Evolutionary conservation across 345 rosid species (phyloP), one percentile per base, ranked within the genome.

Genomic region (Eucalyptus tenuipes): DNA sequence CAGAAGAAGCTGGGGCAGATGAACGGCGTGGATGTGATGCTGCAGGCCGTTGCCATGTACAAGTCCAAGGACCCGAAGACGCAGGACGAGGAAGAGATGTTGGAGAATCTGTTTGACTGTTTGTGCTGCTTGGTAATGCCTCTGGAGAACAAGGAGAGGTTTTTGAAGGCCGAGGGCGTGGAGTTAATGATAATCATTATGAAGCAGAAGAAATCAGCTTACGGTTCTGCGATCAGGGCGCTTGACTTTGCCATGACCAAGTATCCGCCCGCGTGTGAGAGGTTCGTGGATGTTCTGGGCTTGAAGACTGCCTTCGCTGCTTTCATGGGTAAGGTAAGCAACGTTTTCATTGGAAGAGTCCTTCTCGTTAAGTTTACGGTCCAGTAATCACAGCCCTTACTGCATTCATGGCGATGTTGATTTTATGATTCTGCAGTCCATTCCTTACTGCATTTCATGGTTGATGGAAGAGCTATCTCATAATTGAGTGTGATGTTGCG

Each of bases 321-420:
- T 92, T 96, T 96, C 95, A 97, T 97, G 99, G 99, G 99, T 94
- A 97, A 97, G 99, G 99, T 97, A 95, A 96, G 98, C 94, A 89
- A 85, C 40, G 24, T 90, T 68, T 86, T 5, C n/a, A 45, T 86
- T 47, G 79, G 53, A 61, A 57, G 16, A 64, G 68, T 87, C 1
- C 45, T 75, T 40, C 82, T 75, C 15, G 14, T 12, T 20, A 22
- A 37, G 25, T 33, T 71, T 33, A 33, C 14, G 82, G 82, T 75
- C 45, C 45, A 37, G 82, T 37, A 18, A 75, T 75, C 45, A 37
- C 45, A 18, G 27, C 45, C 82, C 27, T 75, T 37, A 18, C 20
- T 75, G n/a, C 42, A 37, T 24, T 44, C 49, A 15, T 10, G 45
- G 18, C n/a, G 88, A 44, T 61, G 80, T 75, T 29, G 87, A 20